A percentile compares a stretch with the other conserved stretches of the same genome.
Evolutionary conservation across 257 asterid species (phyloP).

Genomic region (Misopates orontium): DNA sequence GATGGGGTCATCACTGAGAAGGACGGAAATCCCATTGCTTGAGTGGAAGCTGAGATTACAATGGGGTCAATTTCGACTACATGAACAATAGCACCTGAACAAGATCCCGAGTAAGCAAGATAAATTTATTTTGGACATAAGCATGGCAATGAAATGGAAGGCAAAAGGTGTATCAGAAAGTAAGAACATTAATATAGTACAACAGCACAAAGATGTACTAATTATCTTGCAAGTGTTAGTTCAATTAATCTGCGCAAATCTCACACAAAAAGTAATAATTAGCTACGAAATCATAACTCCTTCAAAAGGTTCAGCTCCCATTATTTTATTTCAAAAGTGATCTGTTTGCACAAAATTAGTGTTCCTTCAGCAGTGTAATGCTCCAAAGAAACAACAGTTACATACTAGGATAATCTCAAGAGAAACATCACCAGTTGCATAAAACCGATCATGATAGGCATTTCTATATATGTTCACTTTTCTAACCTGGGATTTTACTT

Average conservation of each 20-base stretch:
- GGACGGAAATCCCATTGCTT: conserved; percentile 92
- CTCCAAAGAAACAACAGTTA: too few species aligned
- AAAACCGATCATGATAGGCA: not conserved
- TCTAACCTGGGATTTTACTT: conserved; percentile 66
- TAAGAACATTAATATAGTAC: not conserved
- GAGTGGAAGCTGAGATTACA: conserved; percentile 75
- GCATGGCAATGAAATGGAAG: not conserved
- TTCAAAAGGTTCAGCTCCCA: too few species aligned
- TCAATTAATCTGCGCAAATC: not conserved
- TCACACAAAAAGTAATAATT: not conserved
- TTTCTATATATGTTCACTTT: not conserved
- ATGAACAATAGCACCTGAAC: conserved; percentile 74
- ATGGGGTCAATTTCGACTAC: conserved; percentile 79
- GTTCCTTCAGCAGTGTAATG: not conserved
- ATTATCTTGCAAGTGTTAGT: not conserved
- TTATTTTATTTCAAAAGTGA: too few species aligned
- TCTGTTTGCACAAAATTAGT: not conserved
- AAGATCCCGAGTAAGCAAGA: not conserved
- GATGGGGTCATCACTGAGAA: conserved; percentile 56
- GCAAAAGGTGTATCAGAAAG: not conserved
- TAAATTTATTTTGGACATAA: too few species aligned
- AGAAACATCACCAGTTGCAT: too few species aligned
- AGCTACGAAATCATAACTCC: too few species aligned
- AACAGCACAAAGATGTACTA: not conserved
- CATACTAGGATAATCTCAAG: too few species aligned